Evolutionary conservation across 2,329 filamentous ascomycete genomes (phyloP), one percentile per base, ranked within the genome.

Genomic region (Ascochyta viciae-villosae): DNA sequence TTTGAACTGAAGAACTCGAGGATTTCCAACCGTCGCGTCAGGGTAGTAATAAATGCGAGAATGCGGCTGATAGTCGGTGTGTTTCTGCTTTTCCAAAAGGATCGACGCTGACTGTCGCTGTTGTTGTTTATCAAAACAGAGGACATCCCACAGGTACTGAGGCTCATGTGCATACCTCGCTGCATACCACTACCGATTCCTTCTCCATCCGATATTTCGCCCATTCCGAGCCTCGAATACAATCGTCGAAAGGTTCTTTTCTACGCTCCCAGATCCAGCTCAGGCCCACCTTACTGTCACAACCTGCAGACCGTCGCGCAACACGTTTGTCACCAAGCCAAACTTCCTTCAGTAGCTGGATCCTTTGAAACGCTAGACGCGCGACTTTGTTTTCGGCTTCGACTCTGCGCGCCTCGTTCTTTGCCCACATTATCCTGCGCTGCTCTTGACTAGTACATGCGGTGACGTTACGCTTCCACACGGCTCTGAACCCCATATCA

Each of bases 251-350:
- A 31, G 49, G 44, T n/a, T 64, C 60, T 35, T 35, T 19, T 16
- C n/a, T 54, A 24, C 63, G 42, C 27, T 60, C 46, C 63, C 63
- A 66, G 35, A 64, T 42, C 63, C 62, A 66, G 23, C 35, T 47
- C 19, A 33, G 10, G 4, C n/a, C 16, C 0, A 6, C 26, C 1
- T 38, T 16, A 4, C 33, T 12, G 16, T 22, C 26, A 19, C 37
- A 51, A 19, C 37, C 37, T 46, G 31, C 19, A 19, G 40, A 2
- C 23, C 58, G 52, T 16, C 60, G 57, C 24, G 63, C 63, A 29
- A 66, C 58, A 34, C 63, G 52, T 27, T 56, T 56, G 16, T 59
- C 54, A 7, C 62, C 64, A 19, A 66, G 35, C 62, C 64, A 62
- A 27, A 50, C 47, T 33, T 63, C 64, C 13, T 35, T 24, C 26